These are phyloP conservation scores for Diaporthe vexans DNA, from an alignment of 2,329 filamentous ascomycete species.

Conservation along the genomic window DNA sequence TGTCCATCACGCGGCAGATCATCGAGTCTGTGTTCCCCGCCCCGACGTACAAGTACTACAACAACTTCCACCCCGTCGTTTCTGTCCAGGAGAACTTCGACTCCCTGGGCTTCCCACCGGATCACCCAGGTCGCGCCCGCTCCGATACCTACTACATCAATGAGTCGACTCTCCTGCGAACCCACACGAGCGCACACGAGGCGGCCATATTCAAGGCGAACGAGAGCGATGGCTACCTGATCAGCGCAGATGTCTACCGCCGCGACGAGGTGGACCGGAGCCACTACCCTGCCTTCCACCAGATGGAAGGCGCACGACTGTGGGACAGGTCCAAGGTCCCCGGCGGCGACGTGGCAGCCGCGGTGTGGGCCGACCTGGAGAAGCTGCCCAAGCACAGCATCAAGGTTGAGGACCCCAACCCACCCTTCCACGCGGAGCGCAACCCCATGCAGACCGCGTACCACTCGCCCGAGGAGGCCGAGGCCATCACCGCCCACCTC, in stretches of 20 bases:
- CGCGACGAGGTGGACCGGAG: slow-evolving; percentile 94
- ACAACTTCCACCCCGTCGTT: slow-evolving; percentile 85
- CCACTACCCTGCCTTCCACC: slow-evolving; percentile 97
- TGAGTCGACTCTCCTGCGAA: slow-evolving; percentile 84
- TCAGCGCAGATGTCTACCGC: slow-evolving; percentile 95
- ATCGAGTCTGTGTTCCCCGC: slow-evolving; percentile 89
- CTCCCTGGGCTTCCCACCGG: slow-evolving; percentile 88
- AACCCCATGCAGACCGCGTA: slow-evolving; percentile 85
- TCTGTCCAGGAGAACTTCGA: slow-evolving; percentile 93
- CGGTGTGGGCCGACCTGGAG: slow-evolving; percentile 79
- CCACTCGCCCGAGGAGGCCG: slow-evolving; percentile 82
- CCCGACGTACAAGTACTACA: slow-evolving; percentile 82
- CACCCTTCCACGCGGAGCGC: slow-evolving; percentile 79
- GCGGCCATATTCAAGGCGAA: slow-evolving; percentile 83
- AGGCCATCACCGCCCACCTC: slow-evolving; percentile 86
- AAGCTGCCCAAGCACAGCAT: slow-evolving; percentile 80
- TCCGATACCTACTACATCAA: slow-evolving; percentile 98
- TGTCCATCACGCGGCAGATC: slow-evolving; percentile 90
- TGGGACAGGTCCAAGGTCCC: slow-evolving; percentile 81
- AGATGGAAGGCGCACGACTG: slow-evolving; percentile 95
- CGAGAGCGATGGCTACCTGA: slow-evolving; percentile 83
- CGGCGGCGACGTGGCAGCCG: slow-evolving; percentile 70
- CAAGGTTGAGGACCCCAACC: slow-evolving; percentile 86
- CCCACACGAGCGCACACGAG: slow-evolving; percentile 96
- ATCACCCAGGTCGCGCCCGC: slow-evolving; percentile 88